Evolutionary conservation across 108 stramenopile genomes (phyloP), one percentile per base, ranked within the genome.

Genomic region (Discostella stelligeroides): DNA sequence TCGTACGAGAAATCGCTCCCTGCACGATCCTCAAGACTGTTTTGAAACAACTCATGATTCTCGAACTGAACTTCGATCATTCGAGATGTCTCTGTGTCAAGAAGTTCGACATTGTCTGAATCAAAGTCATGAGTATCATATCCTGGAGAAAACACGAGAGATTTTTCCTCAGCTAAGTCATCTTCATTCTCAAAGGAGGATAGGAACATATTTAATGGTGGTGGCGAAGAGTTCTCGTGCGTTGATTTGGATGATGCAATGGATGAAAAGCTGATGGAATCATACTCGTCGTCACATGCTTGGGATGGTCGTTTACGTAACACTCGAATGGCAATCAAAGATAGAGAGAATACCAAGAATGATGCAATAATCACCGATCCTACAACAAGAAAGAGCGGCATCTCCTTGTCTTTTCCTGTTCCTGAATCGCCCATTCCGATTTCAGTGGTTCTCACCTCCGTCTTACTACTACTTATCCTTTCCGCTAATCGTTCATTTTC

Each of bases 21-120:
- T 34, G 5, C 6, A 34, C 34, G 34, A 34, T 34, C n/a, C n/a
- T 34, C 34, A 34, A 34, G 34, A 34, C 34, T 34, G 34, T 34
- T 34, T 3, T 6, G 6, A 34, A 5, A 6, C 34, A 34, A 34
- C 3, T 5, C 34, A 34, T 34, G 34, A 6, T 34, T 34, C 6
- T 34, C 34, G 6, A 34, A 34, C 34, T 34, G 34, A 34, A 5
- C 65, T 41, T 74, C 73, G 39, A 74, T 57, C 24, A 66, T 74
- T 29, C 39, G 38, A 23, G 65, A 74, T 24, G 65, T 51, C 13
- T 60, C 73, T 42, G 48, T 49, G 47, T 74, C 73, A 21, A 74
- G 58, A 38, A 66, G 66, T 66, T 74, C 73, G 10, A 74, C 73
- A 41, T 38, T 30, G 15, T 45, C 50, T 21, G 51, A 28, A 23